Conservation (phyloP, 1,284 basidiomycete genomes). For the Leccinum huronense region DNA sequence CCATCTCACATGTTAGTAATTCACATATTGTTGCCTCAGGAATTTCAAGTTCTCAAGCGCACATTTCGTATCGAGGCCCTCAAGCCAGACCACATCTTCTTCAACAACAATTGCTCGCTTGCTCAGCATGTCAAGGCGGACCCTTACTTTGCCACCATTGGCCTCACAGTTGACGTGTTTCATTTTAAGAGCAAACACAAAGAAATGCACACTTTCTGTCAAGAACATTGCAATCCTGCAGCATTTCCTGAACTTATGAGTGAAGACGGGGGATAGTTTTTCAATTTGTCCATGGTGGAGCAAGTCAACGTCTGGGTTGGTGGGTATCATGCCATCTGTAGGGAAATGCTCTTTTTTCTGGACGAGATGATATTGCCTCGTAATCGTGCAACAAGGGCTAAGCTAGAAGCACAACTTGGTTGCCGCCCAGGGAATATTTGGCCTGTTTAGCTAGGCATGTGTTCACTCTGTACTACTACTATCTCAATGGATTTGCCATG, state of each 20-base stretch:
- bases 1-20: not conserved
- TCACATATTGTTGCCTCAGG: slow-evolving; percentile 3
- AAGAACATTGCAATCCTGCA: slow-evolving; percentile 39
- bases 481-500: no score
- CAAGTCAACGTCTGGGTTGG: slow-evolving; percentile 32
- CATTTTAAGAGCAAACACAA: slow-evolving; percentile 44
- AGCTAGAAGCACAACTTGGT: slow-evolving; percentile 5
- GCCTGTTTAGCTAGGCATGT: not conserved
- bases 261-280: slow-evolving; percentile 30
- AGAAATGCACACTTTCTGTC: slow-evolving; percentile 33
- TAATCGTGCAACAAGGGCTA: slow-evolving; percentile 20
- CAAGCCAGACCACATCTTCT: slow-evolving; percentile 31
- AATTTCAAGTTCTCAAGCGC: slow-evolving; percentile 26
- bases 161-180: slow-evolving; percentile 41
- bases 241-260: slow-evolving; percentile 33
- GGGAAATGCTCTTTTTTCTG: slow-evolving; percentile 37
- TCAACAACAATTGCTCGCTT: slow-evolving; percentile 40
- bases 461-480: no score
- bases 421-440: not conserved
- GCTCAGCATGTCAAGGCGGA: slow-evolving; percentile 25
- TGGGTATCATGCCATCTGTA: slow-evolving; percentile 24
- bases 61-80: not conserved
- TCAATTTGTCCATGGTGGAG: slow-evolving; percentile 31
- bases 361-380: slow-evolving; percentile 39
- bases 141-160: slow-evolving; percentile 28